Evolutionary conservation across 2,329 filamentous ascomycete genomes (phyloP), one percentile per base, ranked within the genome.

Genomic region (Talaromyces funiculosus): DNA sequence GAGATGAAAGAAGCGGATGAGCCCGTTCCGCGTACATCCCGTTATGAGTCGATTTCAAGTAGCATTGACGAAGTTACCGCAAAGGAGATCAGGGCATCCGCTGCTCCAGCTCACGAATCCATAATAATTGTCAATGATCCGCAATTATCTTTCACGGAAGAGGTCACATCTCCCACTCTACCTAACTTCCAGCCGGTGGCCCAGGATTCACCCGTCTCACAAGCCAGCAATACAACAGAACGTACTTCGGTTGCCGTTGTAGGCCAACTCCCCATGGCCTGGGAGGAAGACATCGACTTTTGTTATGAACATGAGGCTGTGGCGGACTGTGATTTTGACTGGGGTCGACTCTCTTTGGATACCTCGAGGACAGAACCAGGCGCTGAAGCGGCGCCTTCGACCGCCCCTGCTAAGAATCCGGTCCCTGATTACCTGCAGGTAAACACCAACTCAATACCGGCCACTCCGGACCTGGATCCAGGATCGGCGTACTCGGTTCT

Each of bases 271-370:
- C 72, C 71, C 60, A 72, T 73, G 49, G 81, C 80, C 1, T 86
- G 84, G 84, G 84, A 86, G 66, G 83, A 84, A 40, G 83, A 85
- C 62, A 82, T 86, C 60, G 84, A 86, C 64, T 86, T 82, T 66
- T 84, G 82, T 66, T 86, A 86, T 65, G 81, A 85, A 62, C 80
- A 84, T 67, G 82, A 81, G 26, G 80, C 83, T 5, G 84, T 86
- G 69, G 83, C 84, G 1, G 81, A 82, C 57, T 85, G 81, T 64
- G 78, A 86, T 63, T 85, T 84, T 61, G 82, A 86, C 61, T 86
- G 84, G 83, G 76, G 80, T 60, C 74, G 68, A 55, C 67, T 63
- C 55, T 69, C 73, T 51, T 31, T 74, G 5, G 73, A 76, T n/a
- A 33, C 45, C 16, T 35, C 9, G 70, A 73, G 47, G 55, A 64